Base-by-base conservation (phyloP, 129 eudicot species). In the Mikania micrantha region DNA sequence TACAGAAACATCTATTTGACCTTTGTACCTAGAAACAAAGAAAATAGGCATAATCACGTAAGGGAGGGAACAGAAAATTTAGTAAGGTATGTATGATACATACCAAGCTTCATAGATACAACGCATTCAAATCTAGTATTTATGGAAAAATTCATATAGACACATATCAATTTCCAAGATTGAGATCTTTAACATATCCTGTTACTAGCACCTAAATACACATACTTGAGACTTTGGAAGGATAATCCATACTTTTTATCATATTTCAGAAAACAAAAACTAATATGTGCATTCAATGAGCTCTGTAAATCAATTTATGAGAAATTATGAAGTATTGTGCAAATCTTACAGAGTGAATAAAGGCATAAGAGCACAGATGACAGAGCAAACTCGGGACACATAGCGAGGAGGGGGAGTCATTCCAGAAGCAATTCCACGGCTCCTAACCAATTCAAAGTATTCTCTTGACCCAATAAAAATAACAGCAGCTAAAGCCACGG, bases 371-470 rank as follows among this genome's bases (percentile, higher is more conserved):
- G 88, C 80, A 19, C 96, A 93, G 38, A 93, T 81, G 63, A 87
- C 91, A 10, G 99, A 88, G 78, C 96, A 93, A 66, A 82, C 86
- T 62, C 96, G 84, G 0, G 99, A 93, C 21, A 93, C 90, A 50
- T 76, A 88, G 70, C 93, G 86, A 71, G 99, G 96, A 39, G 99
- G 99, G 8, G 96, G 99, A 13, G 99, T 93, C 99, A 93, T 89
- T 66, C 99, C 99, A 62, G 84, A 81, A 44, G 99, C 85, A 78
- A 89, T 93, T 73, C 99, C 99, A 22, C 77, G 85, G 72, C 99
- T 93, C 68, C 99, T 84, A 69, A 93, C 95, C 29, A 93, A 82
- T 76, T 80, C 96, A 78, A 93, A 93, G 76, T 88, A 93, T 80
- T 93, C 99, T 60, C 96, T 73, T 36, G 99, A 83, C 63, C 92